These are phyloP conservation scores for Larix sibirica DNA, from an alignment of 83 land plant species.

Conservation along the genomic window DNA sequence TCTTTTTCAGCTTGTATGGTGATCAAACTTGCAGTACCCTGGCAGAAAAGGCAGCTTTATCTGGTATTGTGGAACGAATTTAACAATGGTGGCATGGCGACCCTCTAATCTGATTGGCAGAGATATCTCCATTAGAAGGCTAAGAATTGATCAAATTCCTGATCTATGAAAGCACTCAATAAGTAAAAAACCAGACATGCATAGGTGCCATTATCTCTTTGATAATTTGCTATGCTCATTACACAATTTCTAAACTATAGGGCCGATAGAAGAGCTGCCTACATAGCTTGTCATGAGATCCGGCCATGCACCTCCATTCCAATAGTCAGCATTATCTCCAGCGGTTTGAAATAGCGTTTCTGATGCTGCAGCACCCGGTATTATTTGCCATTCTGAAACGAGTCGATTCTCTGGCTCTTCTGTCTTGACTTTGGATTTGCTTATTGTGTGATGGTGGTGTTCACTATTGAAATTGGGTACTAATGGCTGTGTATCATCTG, in stretches of 20 bases:
- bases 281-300: background rate
- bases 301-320: conserved; percentile 8
- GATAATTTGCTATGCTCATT: too few relatives aligned
- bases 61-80: background rate
- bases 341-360: conserved; percentile 1
- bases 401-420: conserved; percentile 10
- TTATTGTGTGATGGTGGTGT: background rate
- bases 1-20: background rate
- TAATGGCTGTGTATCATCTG: background rate
- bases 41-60: background rate
- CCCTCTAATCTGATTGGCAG: background rate
- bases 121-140: background rate
- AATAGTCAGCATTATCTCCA: conserved; percentile 3
- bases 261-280: background rate
- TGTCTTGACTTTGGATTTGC: conserved; percentile 4
- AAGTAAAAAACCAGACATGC: background rate
- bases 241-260: background rate
- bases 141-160: too few relatives aligned
- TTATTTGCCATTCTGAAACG: conserved; percentile 10
- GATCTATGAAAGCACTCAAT: background rate
- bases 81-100: background rate
- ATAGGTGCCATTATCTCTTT: background rate
- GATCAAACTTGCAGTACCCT: background rate
- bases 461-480: background rate
- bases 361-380: conserved; percentile 1